Percentiles rank a stretch among this genome's conserved stretches.
Evolutionary conservation across 2,329 filamentous ascomycete species (phyloP).

Genomic region (Aureobasidium uvarum): DNA sequence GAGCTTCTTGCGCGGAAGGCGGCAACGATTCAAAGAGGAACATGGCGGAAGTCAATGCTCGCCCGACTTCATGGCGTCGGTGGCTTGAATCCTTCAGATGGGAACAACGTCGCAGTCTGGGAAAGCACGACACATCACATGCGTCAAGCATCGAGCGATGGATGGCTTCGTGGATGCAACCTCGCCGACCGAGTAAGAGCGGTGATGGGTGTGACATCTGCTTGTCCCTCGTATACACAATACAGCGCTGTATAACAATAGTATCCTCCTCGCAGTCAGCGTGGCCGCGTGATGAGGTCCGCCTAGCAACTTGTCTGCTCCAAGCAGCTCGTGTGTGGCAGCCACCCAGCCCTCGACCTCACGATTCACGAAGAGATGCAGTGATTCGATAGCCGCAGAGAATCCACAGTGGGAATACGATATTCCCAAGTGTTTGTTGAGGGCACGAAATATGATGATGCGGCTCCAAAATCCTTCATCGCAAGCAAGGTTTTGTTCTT

Average conservation of each 20-base stretch:
- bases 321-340: conserved; percentile 3
- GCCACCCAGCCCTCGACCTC: background rate
- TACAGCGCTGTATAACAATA: conserved; percentile 17
- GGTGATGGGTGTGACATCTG: conserved; percentile 9
- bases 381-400: background rate
- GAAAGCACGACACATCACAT: conserved; percentile 23
- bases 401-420: conserved; percentile 12
- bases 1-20: background rate
- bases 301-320: background rate
- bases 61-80: conserved; percentile 13
- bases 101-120: background rate
- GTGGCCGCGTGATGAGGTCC: background rate
- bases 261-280: background rate
- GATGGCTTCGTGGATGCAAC: conserved; percentile 6
- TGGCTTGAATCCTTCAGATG: conserved; percentile 13
- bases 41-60: conserved; percentile 10
- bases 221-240: conserved; percentile 14
- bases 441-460: background rate
- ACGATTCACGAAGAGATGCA: background rate
- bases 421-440: conserved; percentile 2
- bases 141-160: conserved; percentile 13
- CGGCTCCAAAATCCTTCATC: background rate
- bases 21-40: conserved; percentile 17
- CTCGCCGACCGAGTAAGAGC: background rate
- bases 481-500: background rate